phyloP scores from a whole-genome alignment of 495 filamentous ascomycete species.

The Neurospora cerealis region DNA sequence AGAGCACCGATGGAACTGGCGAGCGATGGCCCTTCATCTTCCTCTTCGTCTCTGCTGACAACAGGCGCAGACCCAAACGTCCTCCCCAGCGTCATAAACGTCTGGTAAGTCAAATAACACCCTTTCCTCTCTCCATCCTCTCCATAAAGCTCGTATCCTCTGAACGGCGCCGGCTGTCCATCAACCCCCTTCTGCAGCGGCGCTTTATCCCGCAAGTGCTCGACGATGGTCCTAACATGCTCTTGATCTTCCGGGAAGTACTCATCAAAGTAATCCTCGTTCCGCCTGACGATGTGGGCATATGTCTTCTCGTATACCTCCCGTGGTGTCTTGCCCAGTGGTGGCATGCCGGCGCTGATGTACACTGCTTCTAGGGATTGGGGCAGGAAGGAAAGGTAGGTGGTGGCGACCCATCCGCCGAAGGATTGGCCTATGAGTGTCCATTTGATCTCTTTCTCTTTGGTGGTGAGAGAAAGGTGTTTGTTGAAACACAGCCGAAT shows the following conservation, averaged over 20 bases:
- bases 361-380: constrained; percentile 68
- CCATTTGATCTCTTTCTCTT: constrained; percentile 69
- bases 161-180: constrained; percentile 35
- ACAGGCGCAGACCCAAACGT: constrained; percentile 46
- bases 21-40: constrained; percentile 52
- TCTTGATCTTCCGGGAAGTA: constrained; percentile 60
- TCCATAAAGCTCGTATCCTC: not conserved
- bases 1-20: constrained; percentile 34
- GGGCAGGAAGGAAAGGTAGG: constrained; percentile 69
- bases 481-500: constrained; percentile 52
- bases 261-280: constrained; percentile 63
- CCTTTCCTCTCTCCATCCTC: not conserved
- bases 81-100: constrained; percentile 70
- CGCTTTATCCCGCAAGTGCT: constrained; percentile 43
- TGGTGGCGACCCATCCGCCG: constrained; percentile 72
- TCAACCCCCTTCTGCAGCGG: constrained; percentile 39
- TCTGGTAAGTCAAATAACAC: constrained; percentile 46
- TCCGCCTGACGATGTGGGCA: constrained; percentile 45
- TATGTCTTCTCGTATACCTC: constrained; percentile 62
- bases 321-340: constrained; percentile 56
- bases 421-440: constrained; percentile 74
- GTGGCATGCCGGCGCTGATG: constrained; percentile 66
- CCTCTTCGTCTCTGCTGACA: constrained; percentile 43
- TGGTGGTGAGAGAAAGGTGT: rapidly evolving
- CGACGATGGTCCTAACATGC: constrained; percentile 53